A percentile compares a stretch with the other conserved stretches of the same genome.
Conservation (phyloP, 768 basidiomycete genomes). For the Trametes meyenii region DNA sequence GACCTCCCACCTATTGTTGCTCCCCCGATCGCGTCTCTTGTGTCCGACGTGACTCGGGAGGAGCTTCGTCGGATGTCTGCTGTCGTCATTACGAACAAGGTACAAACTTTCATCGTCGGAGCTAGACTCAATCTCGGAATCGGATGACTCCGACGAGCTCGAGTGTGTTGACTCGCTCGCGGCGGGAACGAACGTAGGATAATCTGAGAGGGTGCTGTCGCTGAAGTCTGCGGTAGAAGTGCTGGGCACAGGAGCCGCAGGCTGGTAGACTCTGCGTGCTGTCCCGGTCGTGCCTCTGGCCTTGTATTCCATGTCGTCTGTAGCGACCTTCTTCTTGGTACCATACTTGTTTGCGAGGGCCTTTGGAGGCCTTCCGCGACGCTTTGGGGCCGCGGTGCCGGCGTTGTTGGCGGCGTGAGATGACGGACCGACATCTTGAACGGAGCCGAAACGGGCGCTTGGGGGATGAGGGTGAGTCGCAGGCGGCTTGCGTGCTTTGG, state of each 20-base stretch:
- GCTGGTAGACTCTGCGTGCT: constrained; percentile 13
- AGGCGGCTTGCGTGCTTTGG: constrained; percentile 35
- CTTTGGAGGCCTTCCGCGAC: constrained; percentile 62
- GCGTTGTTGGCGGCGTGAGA: constrained; percentile 12
- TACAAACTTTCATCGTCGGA: constrained; percentile 18
- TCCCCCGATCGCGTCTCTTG: constrained; percentile 38
- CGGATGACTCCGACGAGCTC: constrained; percentile 32
- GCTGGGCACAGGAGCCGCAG: constrained; percentile 22
- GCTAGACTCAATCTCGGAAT: constrained; percentile 31
- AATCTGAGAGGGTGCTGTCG: constrained; percentile 28
- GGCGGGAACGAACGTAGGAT: constrained; percentile 40
- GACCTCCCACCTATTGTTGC: constrained; percentile 62
- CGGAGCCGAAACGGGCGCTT: constrained; percentile 17
- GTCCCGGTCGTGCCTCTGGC: constrained; percentile 40
- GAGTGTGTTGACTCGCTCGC: constrained; percentile 32
- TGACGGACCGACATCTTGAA: constrained; percentile 13
- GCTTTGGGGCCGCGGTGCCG: constrained; percentile 46
- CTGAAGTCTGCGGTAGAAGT: constrained; percentile 26
- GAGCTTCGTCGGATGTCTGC: constrained; percentile 5
- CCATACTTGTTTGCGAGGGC: constrained; percentile 40
- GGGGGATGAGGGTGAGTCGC: constrained; percentile 7
- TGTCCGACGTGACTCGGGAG: constrained; percentile 21
- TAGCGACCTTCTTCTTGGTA: constrained; percentile 22
- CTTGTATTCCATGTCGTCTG: constrained; percentile 31
- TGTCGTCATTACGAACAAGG: constrained; percentile 13